A percentile compares a stretch with the other conserved stretches of the same genome.
Conservation (phyloP, 1,284 basidiomycete species). For the Taiwanofungus camphoratus region DNA sequence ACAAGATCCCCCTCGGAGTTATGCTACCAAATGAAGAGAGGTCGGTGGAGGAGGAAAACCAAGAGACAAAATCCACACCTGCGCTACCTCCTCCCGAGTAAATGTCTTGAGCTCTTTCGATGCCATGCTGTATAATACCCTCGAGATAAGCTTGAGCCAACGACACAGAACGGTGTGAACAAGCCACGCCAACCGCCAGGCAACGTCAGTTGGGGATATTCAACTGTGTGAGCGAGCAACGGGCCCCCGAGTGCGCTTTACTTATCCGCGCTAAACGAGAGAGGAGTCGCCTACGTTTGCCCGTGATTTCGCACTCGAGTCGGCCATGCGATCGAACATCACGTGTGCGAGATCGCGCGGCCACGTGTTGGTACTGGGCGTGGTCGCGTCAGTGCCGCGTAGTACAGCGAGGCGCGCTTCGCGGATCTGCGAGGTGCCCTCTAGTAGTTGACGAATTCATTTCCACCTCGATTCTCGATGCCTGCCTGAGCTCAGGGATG, state of each 20-base stretch:
- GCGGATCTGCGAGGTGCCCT: no score
- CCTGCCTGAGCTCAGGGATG: no score
- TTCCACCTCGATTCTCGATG: no score
- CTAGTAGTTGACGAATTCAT: no score
- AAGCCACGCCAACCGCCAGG: not conserved
- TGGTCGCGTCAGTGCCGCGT: no score
- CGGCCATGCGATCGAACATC: no score
- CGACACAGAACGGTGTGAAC: not conserved
- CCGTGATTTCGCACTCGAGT: no score
- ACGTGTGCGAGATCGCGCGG: no score
- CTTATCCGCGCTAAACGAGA: not conserved
- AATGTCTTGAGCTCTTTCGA: slow-evolving; percentile 40
- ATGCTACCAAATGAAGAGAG: slow-evolving; percentile 42
- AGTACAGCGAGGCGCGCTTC: no score
- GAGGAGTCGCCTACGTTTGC: not conserved
- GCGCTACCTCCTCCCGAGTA: slow-evolving; percentile 50
- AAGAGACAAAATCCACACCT: slow-evolving; percentile 30
- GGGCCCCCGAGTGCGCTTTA: no score
- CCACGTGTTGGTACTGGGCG: no score
- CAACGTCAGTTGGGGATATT: not conserved
- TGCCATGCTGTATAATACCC: slow-evolving; percentile 26
- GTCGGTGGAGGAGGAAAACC: not conserved
- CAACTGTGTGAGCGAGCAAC: not conserved
- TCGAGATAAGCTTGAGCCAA: not conserved
- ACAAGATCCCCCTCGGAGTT: slow-evolving; percentile 72